Evolutionary conservation across 2,329 filamentous ascomycete species (phyloP).

Genomic region (Cephalotrichum gorgonifer): DNA sequence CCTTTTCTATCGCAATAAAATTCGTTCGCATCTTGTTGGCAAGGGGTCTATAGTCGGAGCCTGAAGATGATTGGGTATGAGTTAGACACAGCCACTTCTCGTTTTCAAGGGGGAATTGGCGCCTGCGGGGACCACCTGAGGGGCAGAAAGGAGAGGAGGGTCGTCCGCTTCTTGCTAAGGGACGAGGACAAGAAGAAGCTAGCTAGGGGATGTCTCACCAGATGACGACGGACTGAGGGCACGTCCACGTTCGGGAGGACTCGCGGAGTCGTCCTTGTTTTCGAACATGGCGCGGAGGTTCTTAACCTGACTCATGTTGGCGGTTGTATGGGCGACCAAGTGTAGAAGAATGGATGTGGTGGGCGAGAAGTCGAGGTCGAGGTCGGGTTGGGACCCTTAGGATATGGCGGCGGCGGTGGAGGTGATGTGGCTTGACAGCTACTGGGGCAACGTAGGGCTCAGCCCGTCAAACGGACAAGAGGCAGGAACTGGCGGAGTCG

Average conservation of each 20-base stretch:
- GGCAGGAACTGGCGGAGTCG: background rate
- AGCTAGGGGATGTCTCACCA: conserved; percentile 22
- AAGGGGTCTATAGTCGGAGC: conserved; percentile 48
- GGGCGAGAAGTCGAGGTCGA: background rate
- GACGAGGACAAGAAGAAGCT: conserved; percentile 7
- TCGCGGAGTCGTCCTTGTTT: conserved; percentile 52
- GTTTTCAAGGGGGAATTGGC: background rate
- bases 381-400: background rate
- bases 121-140: background rate
- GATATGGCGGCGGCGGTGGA: background rate
- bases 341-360: background rate
- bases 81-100: conserved; percentile 6
- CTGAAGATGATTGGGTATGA: conserved; percentile 22
- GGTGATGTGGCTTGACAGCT: background rate
- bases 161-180: background rate
- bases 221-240: conserved; percentile 43
- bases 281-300: conserved; percentile 76
- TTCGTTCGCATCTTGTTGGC: conserved; percentile 63
- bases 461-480: no score
- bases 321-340: conserved; percentile 7
- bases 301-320: conserved; percentile 56
- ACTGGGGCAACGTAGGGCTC: background rate
- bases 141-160: background rate
- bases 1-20: conserved; percentile 64
- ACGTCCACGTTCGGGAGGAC: conserved; percentile 58